Evolutionary conservation across 768 basidiomycete genomes (phyloP).

Genomic region (Collybia sp.): DNA sequence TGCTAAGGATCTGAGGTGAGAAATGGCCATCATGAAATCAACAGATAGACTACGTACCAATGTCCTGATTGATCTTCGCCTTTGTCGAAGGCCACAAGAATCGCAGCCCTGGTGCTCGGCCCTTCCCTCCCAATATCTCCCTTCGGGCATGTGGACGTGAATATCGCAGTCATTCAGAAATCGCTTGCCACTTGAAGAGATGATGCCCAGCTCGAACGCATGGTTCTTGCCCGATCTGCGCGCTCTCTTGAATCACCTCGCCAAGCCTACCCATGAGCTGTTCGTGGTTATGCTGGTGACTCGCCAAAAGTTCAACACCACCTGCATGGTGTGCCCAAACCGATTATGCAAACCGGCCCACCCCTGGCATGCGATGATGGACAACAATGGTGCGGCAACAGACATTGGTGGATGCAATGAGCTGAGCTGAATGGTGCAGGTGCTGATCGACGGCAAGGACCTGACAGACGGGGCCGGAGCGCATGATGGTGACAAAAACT

Average conservation of each 20-base stretch:
- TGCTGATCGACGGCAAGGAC: no score
- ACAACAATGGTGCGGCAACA: no score
- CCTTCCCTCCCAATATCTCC: conserved; percentile 92
- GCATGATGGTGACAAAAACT: no score
- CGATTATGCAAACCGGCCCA: no score
- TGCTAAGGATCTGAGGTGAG: conserved; percentile 37
- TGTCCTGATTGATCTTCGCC: conserved; percentile 79
- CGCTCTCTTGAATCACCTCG: conserved; percentile 95
- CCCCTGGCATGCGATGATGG: no score
- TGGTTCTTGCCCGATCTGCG: conserved; percentile 90
- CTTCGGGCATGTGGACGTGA: conserved; percentile 97
- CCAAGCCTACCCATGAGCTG: conserved; percentile 97
- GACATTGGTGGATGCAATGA: no score
- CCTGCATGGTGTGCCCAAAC: no score
- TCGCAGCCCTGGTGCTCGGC: conserved; percentile 93
- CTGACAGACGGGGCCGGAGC: no score
- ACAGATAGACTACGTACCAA: conserved; percentile 58
- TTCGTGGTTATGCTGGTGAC: no score
- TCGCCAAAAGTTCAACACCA: no score
- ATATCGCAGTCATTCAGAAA: conserved; percentile 84
- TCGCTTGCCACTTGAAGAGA: conserved; percentile 61
- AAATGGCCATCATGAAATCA: neutral
- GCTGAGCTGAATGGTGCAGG: no score
- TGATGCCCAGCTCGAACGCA: conserved; percentile 86
- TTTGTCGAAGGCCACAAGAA: conserved; percentile 88